Base-by-base conservation (phyloP, 2,329 filamentous ascomycete genomes). In the Calonectria fujianensis region DNA sequence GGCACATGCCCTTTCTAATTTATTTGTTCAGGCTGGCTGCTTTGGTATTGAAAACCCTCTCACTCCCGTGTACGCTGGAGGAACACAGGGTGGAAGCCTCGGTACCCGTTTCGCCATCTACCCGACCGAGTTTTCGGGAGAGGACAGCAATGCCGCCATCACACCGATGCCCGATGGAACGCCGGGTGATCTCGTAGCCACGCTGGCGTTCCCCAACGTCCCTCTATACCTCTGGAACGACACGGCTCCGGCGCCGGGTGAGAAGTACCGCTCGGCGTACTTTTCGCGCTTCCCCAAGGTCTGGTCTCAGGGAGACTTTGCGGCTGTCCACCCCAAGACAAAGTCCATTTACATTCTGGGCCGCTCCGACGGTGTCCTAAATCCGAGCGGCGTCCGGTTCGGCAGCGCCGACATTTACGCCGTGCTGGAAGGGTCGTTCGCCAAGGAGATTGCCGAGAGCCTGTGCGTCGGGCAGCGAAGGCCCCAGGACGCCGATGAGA, bases 261-360 rank as follows among this genome's bases (percentile, higher is more conserved):
- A 89, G 4, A 91, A 90, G 75, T 94, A 93, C 84, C 89, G 88
- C 77, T 84, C 87, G 1, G 89, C 91, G 32, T 91, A 94, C 83
- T 94, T 93, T 80, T 88, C 86, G 1, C 90, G 91, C 63, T 94
- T 91, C 85, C 85, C 89, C 9, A 86, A 91, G 70, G 94, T 94
- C 1, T 97, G 95, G 95, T 94, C 94, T 0, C 95, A 97, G 76
- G 95, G 95, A 29, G 95, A 97, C 81, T 96, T 96, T 82, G 92
- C 95, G 80, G 89, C 90, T 45, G 86, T 94, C 18, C 92, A 96
- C 80, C 94, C 94, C 0, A 77, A 85, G 5, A 96, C 94, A 1
- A 90, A 91, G 9, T 90, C 91, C 59, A 82, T 95, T 8, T 83
- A 90, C 16, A 93, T 96, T 78, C 88, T 95, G 0, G 94, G 94